These are phyloP conservation scores for Cordyceps cateniannulata DNA, from an alignment of 2,329 filamentous ascomycete genomes.

Conservation along the genomic window DNA sequence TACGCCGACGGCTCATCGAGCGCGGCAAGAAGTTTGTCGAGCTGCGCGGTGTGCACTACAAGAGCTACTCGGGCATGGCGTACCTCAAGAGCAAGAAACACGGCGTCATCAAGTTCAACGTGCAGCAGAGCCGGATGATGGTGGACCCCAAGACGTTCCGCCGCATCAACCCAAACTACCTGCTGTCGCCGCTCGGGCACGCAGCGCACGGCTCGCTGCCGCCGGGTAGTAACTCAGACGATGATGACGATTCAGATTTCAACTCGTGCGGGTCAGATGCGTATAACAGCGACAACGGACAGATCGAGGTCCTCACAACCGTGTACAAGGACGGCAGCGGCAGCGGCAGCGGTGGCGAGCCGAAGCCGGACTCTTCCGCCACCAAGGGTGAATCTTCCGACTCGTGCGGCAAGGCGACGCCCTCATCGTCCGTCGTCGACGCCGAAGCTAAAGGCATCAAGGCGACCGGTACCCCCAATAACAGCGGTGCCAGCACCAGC, in stretches of 20 bases:
- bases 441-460: neutral
- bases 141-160: constrained; percentile 77
- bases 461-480: neutral
- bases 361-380: constrained; percentile 10
- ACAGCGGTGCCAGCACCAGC: constrained; percentile 14
- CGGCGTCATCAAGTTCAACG: constrained; percentile 58
- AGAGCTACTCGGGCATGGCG: constrained; percentile 74
- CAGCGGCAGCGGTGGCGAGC: neutral
- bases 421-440: neutral
- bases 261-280: constrained; percentile 35
- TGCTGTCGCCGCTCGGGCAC: constrained; percentile 60
- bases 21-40: constrained; percentile 79
- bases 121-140: constrained; percentile 84
- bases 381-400: constrained; percentile 14
- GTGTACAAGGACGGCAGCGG: constrained; percentile 38
- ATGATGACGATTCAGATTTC: constrained; percentile 32
- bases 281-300: constrained; percentile 31
- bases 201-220: constrained; percentile 27
- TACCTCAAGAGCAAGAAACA: constrained; percentile 75
- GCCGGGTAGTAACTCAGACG: constrained; percentile 57
- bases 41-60: constrained; percentile 78
- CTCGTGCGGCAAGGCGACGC: constrained; percentile 7
- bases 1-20: constrained; percentile 64
- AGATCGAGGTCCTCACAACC: constrained; percentile 44
- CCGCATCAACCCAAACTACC: constrained; percentile 80